phyloP scores from a whole-genome alignment of 192 early-diverging fungal genomes.

The Linnemannia schmuckeri region DNA sequence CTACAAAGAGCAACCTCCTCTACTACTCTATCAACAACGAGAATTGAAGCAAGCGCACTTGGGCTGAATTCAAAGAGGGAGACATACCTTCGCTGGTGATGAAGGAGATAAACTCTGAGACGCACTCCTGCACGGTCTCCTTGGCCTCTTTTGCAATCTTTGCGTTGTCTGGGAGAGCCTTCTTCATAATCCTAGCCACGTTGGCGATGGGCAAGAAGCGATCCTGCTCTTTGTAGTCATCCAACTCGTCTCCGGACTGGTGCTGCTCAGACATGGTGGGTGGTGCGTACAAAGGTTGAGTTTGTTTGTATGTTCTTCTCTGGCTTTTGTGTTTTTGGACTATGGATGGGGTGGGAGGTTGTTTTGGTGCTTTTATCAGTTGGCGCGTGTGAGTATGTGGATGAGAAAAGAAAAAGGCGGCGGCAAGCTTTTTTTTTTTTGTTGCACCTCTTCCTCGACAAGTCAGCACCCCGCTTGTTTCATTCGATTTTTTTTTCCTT shows the following conservation, averaged over 20 bases:
- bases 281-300: background rate
- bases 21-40: background rate
- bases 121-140: constrained; percentile 96
- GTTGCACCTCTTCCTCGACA: background rate
- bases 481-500: background rate
- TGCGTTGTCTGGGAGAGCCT: constrained; percentile 94
- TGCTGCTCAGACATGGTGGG: constrained; percentile 61
- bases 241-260: constrained; percentile 73
- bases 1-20: background rate
- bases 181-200: constrained; percentile 98
- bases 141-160: constrained; percentile 99
- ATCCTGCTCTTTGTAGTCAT: constrained; percentile 94
- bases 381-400: background rate
- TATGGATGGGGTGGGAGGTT: background rate
- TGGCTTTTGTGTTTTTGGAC: background rate
- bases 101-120: constrained; percentile 98
- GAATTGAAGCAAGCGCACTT: too few relatives aligned
- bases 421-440: constrained; percentile 15
- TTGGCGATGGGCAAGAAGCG: constrained; percentile 96
- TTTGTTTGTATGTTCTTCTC: background rate
- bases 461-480: background rate
- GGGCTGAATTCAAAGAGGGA: background rate
- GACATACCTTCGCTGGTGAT: constrained; percentile 90
- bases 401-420: constrained; percentile 1
- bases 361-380: background rate